Base-by-base conservation (phyloP, 2,329 filamentous ascomycete genomes). In the Paramyrothecium roridum region DNA sequence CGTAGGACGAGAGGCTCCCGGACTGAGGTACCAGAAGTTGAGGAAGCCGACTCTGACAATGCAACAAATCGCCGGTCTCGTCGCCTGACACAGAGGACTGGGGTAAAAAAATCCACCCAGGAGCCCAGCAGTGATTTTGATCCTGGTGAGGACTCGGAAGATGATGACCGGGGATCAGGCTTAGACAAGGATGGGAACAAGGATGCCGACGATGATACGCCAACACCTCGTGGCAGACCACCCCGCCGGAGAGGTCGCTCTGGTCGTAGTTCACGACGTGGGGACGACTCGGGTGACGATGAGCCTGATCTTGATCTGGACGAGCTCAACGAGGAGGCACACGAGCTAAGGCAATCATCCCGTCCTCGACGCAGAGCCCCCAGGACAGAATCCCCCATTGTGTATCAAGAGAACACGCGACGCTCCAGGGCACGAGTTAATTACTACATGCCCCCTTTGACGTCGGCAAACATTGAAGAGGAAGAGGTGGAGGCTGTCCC, bases 361-460 rank as follows among this genome's bases (percentile, higher is more conserved):
- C 76, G 77, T 37, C 74, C 79, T 17, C 77, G 81, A 23, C 78
- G 81, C 54, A 72, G 81, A 60, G 73, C 76, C 60, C 70, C 77
- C 57, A 65, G 82, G 61, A 76, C 83, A 61, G 66, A 70, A 30
- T 80, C 83, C 19, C 74, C 81, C 56, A 79, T 89, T 61, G 72
- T 84, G 51, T 82, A 88, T 66, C 78, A 89, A 73, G 73, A 84
- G 60, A 76, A 72, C 10, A 72, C 76, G 20, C 78, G 78, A 53
- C 79, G 81, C 48, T 77, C 81, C 45, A 80, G 84, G 26, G 76
- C 78, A 26, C 76, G 84, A 53, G 89, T 95, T 30, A 90, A 96
- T 69, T 98, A 98, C 71, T 89, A 89, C 55, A 90, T 97, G 66
- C 85, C 90, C 47, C 87, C 91, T 1, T 86, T 93, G 45, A 74